phyloP scores from a whole-genome alignment of 2,329 filamentous ascomycete species.

The Lecanicillium sp. region DNA sequence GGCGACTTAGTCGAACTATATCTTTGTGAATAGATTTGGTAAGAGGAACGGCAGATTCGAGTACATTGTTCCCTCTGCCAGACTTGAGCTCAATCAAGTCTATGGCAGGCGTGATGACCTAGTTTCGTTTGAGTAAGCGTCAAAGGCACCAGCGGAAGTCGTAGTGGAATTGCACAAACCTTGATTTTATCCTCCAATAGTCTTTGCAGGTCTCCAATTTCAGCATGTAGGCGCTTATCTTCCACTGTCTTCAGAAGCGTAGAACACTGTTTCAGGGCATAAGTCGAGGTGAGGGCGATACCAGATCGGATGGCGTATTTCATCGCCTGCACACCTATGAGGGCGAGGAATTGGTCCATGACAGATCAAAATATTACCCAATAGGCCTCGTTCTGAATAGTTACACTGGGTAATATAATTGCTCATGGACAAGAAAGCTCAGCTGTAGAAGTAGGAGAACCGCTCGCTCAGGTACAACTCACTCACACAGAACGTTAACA shows the following conservation, averaged over 20 bases:
- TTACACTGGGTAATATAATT: no score
- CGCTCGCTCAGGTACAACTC: no score
- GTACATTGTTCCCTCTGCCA: conserved; percentile 44
- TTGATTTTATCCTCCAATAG: conserved; percentile 79
- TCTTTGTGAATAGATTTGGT: conserved; percentile 78
- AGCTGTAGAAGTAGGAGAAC: no score
- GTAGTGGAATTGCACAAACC: conserved; percentile 33
- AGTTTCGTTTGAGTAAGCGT: conserved; percentile 6
- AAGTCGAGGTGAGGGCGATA: conserved; percentile 75
- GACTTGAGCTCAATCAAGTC: conserved; percentile 87
- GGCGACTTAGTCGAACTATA: conserved; percentile 70
- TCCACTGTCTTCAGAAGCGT: conserved; percentile 71
- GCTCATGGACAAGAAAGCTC: no score
- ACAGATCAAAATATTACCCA: no score
- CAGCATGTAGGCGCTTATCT: conserved; percentile 55
- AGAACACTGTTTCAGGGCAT: conserved; percentile 75
- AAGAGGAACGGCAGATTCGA: conserved; percentile 77
- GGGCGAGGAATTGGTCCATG: conserved; percentile 62
- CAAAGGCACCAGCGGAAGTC: conserved; percentile 6
- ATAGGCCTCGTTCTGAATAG: no score
- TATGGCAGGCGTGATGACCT: conserved; percentile 84
- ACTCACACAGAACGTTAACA: no score
- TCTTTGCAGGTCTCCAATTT: conserved; percentile 64
- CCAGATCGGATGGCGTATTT: conserved; percentile 89
- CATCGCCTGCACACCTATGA: conserved; percentile 62